phyloP scores from a whole-genome alignment of 495 filamentous ascomycete genomes.

The Trypethelium eluteriae region DNA sequence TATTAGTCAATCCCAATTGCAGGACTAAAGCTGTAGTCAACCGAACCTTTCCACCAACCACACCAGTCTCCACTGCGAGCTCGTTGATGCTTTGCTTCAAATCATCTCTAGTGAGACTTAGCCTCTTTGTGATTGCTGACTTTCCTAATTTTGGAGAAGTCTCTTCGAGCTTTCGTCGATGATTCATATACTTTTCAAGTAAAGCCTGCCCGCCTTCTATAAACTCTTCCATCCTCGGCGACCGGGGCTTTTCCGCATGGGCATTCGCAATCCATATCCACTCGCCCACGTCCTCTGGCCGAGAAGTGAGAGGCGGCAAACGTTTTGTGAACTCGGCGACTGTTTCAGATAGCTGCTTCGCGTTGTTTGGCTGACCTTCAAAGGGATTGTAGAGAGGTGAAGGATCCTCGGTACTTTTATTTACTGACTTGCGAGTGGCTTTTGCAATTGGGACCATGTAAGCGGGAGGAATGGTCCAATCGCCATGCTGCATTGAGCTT shows the following conservation, averaged over 20 bases:
- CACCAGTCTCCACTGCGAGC: constrained; percentile 48
- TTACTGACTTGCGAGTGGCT: constrained; percentile 3
- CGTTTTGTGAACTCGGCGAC: constrained; percentile 56
- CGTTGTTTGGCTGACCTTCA: constrained; percentile 36
- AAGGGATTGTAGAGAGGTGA: constrained; percentile 41
- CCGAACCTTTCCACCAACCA: constrained; percentile 55
- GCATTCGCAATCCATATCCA: background rate
- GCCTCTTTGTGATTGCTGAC: constrained; percentile 41
- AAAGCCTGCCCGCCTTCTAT: constrained; percentile 39
- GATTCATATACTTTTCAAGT: constrained; percentile 38
- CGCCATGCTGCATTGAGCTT: background rate
- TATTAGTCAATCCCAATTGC: constrained; percentile 14
- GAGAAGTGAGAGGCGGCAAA: constrained; percentile 51
- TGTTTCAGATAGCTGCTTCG: constrained; percentile 54
- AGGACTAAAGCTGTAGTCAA: background rate
- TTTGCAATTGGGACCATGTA: background rate
- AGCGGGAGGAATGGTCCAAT: background rate
- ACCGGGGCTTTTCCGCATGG: background rate
- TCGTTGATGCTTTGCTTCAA: constrained; percentile 49
- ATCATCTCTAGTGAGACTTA: constrained; percentile 44
- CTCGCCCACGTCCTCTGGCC: constrained; percentile 58
- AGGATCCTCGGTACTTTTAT: constrained; percentile 11
- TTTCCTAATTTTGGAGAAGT: constrained; percentile 36
- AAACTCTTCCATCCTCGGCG: constrained; percentile 37
- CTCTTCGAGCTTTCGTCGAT: constrained; percentile 36